A percentile compares a stretch with the other conserved stretches of the same genome.
phyloP scores from a whole-genome alignment of 2,329 filamentous ascomycete genomes.

The Pyricularia pennisetigena region DNA sequence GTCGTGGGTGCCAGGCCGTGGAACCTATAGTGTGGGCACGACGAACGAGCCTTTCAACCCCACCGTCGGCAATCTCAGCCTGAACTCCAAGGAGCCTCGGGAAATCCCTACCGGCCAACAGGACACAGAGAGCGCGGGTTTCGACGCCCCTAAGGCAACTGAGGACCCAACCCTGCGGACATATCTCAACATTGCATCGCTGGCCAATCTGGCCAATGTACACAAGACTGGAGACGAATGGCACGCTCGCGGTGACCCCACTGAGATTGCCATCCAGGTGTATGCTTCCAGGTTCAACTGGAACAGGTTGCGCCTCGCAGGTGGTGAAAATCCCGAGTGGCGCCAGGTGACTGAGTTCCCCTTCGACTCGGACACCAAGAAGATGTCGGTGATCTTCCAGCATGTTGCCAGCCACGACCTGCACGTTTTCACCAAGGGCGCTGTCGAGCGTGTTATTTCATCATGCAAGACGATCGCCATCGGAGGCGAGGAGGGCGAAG shows the following conservation, averaged over 20 bases:
- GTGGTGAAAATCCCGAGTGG: slow-evolving; percentile 29
- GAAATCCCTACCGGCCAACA: slow-evolving; percentile 17
- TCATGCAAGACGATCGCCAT: slow-evolving; percentile 31
- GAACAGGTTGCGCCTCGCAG: slow-evolving; percentile 37
- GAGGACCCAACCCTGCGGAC: neutral
- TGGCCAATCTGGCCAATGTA: slow-evolving; percentile 51
- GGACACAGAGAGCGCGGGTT: neutral
- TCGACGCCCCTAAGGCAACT: neutral
- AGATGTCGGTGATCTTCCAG: slow-evolving; percentile 53
- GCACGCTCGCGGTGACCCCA: slow-evolving; percentile 51
- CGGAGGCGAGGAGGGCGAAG: slow-evolving; percentile 13
- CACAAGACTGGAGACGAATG: slow-evolving; percentile 38
- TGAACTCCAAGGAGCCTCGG: slow-evolving; percentile 5
- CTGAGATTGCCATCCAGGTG: slow-evolving; percentile 59
- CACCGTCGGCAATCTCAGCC: slow-evolving; percentile 4
- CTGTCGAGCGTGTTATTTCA: slow-evolving; percentile 50
- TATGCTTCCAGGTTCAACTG: slow-evolving; percentile 54
- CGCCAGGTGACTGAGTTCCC: slow-evolving; percentile 48
- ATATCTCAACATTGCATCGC: slow-evolving; percentile 39
- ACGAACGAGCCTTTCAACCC: slow-evolving; percentile 22
- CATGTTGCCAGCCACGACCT: slow-evolving; percentile 16
- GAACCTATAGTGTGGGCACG: slow-evolving; percentile 44
- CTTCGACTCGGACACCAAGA: slow-evolving; percentile 56
- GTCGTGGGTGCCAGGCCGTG: slow-evolving; percentile 48
- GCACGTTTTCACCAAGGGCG: slow-evolving; percentile 39